A percentile compares a stretch with the other conserved stretches of the same genome.
phyloP scores from a whole-genome alignment of 2,329 filamentous ascomycete genomes.

The Hypoxylon sp. region DNA sequence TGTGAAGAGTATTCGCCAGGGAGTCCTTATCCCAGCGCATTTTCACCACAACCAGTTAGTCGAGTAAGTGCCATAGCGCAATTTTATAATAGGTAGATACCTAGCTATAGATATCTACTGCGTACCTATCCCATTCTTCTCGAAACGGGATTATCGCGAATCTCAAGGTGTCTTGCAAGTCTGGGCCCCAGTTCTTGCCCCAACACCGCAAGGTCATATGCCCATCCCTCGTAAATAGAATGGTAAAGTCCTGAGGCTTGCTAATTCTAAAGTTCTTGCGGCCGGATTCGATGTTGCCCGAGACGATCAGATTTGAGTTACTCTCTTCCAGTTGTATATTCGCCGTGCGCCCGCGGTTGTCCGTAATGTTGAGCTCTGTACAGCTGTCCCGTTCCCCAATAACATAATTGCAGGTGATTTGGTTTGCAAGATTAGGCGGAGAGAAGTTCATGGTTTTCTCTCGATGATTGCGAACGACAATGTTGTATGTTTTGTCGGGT shows the following conservation, averaged over 20 bases:
- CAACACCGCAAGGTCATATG: not conserved
- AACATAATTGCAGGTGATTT: not conserved
- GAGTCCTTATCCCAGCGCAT: not conserved
- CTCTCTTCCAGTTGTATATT: constrained; percentile 2
- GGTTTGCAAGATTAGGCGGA: not conserved
- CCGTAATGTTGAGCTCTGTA: constrained; percentile 1
- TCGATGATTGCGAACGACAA: not conserved
- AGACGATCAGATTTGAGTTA: not conserved
- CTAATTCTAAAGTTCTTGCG: not conserved
- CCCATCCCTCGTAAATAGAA: not conserved
- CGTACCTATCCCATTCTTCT: not conserved
- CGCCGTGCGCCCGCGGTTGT: not conserved
- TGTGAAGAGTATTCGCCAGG: too few relatives aligned
- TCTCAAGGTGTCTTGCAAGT: not conserved
- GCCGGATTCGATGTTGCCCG: constrained; percentile 2
- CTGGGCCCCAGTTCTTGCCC: not conserved
- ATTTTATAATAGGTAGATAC: too few relatives aligned
- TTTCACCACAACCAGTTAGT: not conserved
- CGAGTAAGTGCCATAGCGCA: not conserved
- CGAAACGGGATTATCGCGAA: not conserved
- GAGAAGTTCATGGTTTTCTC: constrained; percentile 2
- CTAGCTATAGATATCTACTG: too few relatives aligned
- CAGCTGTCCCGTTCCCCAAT: not conserved
- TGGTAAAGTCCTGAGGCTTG: not conserved
- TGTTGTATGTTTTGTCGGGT: not conserved